Conservation (phyloP, 805 yeast species). For the Candida cerambycidarum region DNA sequence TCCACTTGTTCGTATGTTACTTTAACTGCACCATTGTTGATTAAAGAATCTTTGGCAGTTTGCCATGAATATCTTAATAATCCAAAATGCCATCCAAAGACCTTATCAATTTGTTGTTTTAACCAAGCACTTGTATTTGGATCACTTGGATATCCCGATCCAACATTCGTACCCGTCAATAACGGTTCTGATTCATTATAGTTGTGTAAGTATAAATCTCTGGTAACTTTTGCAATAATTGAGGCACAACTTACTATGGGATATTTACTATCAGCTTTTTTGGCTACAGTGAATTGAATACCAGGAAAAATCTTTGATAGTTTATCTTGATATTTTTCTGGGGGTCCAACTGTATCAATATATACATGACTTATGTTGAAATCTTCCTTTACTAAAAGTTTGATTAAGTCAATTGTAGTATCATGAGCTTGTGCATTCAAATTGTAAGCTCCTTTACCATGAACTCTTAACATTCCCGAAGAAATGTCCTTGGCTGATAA, state of each 20-base stretch:
- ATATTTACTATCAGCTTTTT: slow-evolving; percentile 90
- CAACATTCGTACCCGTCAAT: slow-evolving; percentile 47
- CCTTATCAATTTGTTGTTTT: slow-evolving; percentile 54
- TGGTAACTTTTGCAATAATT: slow-evolving; percentile 92
- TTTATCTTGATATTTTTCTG: slow-evolving; percentile 76
- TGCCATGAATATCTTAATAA: slow-evolving; percentile 91
- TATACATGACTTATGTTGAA: slow-evolving; percentile 69
- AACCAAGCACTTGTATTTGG: slow-evolving; percentile 85
- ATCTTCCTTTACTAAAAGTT: slow-evolving; percentile 58
- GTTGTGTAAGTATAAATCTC: slow-evolving; percentile 62
- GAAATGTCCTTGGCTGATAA: slow-evolving; percentile 87
- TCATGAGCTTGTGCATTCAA: slow-evolving; percentile 96
- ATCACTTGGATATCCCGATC: slow-evolving; percentile 95
- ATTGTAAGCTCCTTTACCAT: slow-evolving; percentile 58
- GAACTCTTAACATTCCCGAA: slow-evolving; percentile 73
- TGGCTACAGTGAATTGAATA: slow-evolving; percentile 75
- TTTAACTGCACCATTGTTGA: slow-evolving; percentile 48
- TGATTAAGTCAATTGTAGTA: slow-evolving; percentile 79
- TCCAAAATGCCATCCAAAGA: slow-evolving; percentile 83
- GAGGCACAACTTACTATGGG: slow-evolving; percentile 95
- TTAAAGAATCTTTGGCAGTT: slow-evolving; percentile 75
- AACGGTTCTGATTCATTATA: slow-evolving; percentile 28
- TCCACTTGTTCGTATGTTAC: slow-evolving; percentile 62
- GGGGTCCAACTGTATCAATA: slow-evolving; percentile 98
- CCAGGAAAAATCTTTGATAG: slow-evolving; percentile 67